A percentile compares a stretch with the other conserved stretches of the same genome.
Evolutionary conservation across 1,284 basidiomycete species (phyloP).

Genomic region (Ustilago esculenta): DNA sequence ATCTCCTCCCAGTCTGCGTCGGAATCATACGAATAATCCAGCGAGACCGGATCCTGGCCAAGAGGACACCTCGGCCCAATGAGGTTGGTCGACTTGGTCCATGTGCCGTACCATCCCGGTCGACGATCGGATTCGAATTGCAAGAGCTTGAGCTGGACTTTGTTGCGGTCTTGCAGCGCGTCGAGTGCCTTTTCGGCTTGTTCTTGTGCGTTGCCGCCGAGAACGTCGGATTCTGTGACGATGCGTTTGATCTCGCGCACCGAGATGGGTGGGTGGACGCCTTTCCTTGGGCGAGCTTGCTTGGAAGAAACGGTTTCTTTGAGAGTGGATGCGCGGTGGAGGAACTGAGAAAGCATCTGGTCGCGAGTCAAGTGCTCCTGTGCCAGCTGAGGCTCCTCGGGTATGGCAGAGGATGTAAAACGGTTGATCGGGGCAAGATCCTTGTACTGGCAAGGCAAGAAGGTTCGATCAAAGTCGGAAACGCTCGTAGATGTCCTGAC

Average conservation of each 20-base stretch:
- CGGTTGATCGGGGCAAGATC: conserved; percentile 61
- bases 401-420: conserved; percentile 19
- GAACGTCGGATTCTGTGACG: conserved; percentile 62
- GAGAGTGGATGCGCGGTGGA: conserved; percentile 14
- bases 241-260: conserved; percentile 64
- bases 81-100: conserved; percentile 61
- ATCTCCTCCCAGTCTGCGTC: conserved; percentile 65
- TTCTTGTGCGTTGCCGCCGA: conserved; percentile 60
- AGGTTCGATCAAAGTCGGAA: conserved; percentile 60
- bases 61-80: conserved; percentile 59
- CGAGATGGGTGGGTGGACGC: conserved; percentile 53
- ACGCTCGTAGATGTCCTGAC: conserved; percentile 14
- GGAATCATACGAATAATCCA: conserved; percentile 65
- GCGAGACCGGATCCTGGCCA: conserved; percentile 60
- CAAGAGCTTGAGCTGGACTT: conserved; percentile 62
- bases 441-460: conserved; percentile 62
- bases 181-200: conserved; percentile 55
- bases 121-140: conserved; percentile 62
- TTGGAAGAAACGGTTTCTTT: background rate
- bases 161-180: conserved; percentile 51
- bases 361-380: conserved; percentile 17
- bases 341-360: conserved; percentile 51
- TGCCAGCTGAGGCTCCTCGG: conserved; percentile 14
- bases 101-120: conserved; percentile 64
- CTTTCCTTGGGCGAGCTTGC: conserved; percentile 16